These are phyloP conservation scores for Aureobasidium sp. DNA, from an alignment of 2,329 filamentous ascomycete genomes.

Conservation along the genomic window DNA sequence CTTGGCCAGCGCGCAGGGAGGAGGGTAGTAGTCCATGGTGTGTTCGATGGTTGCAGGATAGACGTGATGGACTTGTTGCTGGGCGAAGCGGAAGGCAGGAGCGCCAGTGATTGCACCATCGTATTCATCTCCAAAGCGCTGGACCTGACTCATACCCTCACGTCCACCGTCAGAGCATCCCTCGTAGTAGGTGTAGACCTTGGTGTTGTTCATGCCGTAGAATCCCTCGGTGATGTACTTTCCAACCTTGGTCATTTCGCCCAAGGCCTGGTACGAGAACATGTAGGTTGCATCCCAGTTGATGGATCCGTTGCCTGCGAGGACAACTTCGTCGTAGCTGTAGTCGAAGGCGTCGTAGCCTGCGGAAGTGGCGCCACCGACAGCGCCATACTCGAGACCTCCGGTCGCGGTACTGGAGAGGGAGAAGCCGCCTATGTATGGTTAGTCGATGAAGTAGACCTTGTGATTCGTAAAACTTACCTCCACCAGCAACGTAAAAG, in stretches of 20 bases:
- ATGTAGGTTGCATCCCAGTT: conserved; percentile 46
- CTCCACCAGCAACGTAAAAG: conserved; percentile 32
- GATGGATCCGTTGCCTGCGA: conserved; percentile 40
- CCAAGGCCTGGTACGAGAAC: conserved; percentile 46
- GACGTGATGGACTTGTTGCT: conserved; percentile 42
- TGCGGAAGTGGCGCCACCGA: conserved; percentile 43
- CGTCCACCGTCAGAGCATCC: conserved; percentile 50
- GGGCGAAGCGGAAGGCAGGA: conserved; percentile 41
- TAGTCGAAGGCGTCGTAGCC: conserved; percentile 44
- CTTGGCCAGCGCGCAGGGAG: conserved; percentile 41
- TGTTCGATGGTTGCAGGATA: conserved; percentile 35
- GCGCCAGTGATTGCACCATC: conserved; percentile 43
- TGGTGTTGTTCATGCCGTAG: conserved; percentile 27
- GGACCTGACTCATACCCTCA: conserved; percentile 44
- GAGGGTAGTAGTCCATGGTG: conserved; percentile 36
- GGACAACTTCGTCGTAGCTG: conserved; percentile 30
- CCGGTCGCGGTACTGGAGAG: conserved; percentile 34
- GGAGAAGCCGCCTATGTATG: conserved; percentile 30
- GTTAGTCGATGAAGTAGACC: neutral
- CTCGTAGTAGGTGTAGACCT: conserved; percentile 45
- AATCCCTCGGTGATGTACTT: conserved; percentile 39
- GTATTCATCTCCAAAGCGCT: conserved; percentile 44
- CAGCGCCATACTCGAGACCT: conserved; percentile 41
- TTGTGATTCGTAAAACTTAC: neutral
- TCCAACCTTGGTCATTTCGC: conserved; percentile 45